Conservation (phyloP, 1,284 basidiomycete genomes). For the Sanghuangporus sanghuang region DNA sequence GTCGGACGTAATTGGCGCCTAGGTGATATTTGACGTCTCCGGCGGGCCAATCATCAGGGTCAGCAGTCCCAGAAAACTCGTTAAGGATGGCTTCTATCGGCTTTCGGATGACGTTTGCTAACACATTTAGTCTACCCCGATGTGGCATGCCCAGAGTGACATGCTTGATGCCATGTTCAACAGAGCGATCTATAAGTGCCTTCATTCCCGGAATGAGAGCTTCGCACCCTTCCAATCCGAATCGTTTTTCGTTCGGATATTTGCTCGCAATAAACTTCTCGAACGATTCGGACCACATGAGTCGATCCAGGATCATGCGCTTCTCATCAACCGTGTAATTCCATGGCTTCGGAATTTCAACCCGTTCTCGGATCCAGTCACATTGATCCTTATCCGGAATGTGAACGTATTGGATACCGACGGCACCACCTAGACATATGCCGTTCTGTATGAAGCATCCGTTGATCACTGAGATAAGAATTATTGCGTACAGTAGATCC, state of each 20-base stretch:
- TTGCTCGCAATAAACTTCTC: constrained; percentile 99
- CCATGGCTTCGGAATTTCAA: constrained; percentile 98
- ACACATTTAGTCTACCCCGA: constrained; percentile 95
- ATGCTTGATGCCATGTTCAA: constrained; percentile 93
- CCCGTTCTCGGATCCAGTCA: constrained; percentile 97
- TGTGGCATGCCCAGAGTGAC: constrained; percentile 99
- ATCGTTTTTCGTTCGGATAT: constrained; percentile 99
- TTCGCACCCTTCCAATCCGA: constrained; percentile 98
- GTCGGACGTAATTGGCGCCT: constrained; percentile 97
- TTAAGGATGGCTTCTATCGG: constrained; percentile 98
- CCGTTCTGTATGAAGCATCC: constrained; percentile 6
- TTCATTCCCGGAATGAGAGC: constrained; percentile 99
- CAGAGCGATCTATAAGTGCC: constrained; percentile 95
- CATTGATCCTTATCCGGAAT: constrained; percentile 98
- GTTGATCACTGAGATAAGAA: constrained; percentile 7
- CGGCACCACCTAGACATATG: constrained; percentile 67
- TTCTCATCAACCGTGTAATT: constrained; percentile 98
- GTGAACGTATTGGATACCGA: constrained; percentile 97
- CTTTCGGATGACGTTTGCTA: constrained; percentile 98
- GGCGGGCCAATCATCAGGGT: constrained; percentile 73
- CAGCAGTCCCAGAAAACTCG: constrained; percentile 82
- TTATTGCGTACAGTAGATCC: constrained; percentile 82
- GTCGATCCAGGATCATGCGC: constrained; percentile 96
- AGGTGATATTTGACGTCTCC: constrained; percentile 99
- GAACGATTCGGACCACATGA: constrained; percentile 99